These are phyloP conservation scores for Trifolium pratense DNA, from an alignment of 306 rosid genomes.

Conservation along the genomic window DNA sequence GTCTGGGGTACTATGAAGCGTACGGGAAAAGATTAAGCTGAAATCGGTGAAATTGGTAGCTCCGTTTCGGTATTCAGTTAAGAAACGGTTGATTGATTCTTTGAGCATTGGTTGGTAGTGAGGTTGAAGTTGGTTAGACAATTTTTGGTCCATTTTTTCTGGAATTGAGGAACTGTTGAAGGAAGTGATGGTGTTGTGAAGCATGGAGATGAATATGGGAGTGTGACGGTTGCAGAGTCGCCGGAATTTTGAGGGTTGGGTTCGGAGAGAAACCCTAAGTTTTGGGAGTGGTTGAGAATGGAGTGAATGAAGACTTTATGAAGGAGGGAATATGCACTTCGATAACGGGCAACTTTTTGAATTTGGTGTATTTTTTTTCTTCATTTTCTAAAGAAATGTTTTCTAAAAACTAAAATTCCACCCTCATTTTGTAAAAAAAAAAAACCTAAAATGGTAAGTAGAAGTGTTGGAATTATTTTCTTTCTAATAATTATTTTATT, in stretches of 20 bases:
- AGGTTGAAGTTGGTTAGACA: conserved; percentile 13
- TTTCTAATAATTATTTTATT: too few species aligned
- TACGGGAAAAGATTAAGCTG: conserved; percentile 60
- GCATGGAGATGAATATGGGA: not conserved
- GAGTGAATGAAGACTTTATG: not conserved
- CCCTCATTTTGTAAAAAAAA: too few species aligned
- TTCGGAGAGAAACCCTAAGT: conserved; percentile 41
- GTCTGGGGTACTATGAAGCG: conserved; percentile 47
- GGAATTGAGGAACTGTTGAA: not conserved
- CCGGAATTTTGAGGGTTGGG: not conserved
- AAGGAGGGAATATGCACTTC: conserved; percentile 46
- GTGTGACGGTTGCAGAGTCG: not conserved
- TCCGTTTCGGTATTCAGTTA: conserved; percentile 58
- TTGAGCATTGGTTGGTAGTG: conserved; percentile 53
- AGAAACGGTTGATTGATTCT: conserved; percentile 64
- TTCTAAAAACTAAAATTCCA: too few species aligned
- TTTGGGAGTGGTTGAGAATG: not conserved
- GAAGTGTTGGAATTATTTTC: too few species aligned
- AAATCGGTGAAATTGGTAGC: conserved; percentile 59
- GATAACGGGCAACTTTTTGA: conserved; percentile 48
- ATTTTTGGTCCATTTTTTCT: conserved; percentile 40
- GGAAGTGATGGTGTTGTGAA: not conserved
- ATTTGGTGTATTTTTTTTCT: not conserved
- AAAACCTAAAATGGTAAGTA: too few species aligned
- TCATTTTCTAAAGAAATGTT: not conserved